Conservation (phyloP, 2,329 filamentous ascomycete species). For the Botrytis deweyae region DNA sequence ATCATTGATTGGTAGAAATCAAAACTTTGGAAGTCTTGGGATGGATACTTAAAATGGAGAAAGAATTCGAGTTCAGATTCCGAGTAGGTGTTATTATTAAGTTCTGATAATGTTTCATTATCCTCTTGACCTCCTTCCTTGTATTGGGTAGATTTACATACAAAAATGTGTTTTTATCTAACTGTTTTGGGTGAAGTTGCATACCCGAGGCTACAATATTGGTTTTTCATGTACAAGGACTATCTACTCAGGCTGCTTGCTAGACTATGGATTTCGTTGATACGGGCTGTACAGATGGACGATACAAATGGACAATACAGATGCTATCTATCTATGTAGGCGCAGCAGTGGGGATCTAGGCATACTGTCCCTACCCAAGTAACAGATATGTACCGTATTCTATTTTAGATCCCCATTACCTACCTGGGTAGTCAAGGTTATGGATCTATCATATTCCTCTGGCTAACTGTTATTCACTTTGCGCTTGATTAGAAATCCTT, state of each 20-base stretch:
- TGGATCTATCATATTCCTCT: neutral
- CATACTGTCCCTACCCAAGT: neutral
- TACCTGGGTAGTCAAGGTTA: too few species aligned
- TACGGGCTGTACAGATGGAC: neutral
- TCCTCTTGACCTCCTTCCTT: slow-evolving; percentile 3
- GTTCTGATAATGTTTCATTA: neutral
- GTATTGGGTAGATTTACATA: neutral
- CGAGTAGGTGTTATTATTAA: neutral
- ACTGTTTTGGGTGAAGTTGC: neutral
- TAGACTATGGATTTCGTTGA: neutral
- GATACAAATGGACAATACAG: neutral
- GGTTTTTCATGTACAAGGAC: neutral
- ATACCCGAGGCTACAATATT: slow-evolving; percentile 7
- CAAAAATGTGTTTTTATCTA: neutral
- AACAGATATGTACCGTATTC: neutral
- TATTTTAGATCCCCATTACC: neutral
- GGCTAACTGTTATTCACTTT: neutral
- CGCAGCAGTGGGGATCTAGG: neutral
- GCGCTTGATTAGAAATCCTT: neutral
- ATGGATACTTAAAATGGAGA: neutral
- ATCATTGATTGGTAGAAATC: neutral
- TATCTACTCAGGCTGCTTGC: neutral
- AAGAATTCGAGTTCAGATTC: neutral
- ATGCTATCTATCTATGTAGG: neutral
- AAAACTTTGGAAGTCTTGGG: neutral